These are phyloP conservation scores for Fallopia convolvulus DNA, from an alignment of 148 eudicot species.

Conservation along the genomic window DNA sequence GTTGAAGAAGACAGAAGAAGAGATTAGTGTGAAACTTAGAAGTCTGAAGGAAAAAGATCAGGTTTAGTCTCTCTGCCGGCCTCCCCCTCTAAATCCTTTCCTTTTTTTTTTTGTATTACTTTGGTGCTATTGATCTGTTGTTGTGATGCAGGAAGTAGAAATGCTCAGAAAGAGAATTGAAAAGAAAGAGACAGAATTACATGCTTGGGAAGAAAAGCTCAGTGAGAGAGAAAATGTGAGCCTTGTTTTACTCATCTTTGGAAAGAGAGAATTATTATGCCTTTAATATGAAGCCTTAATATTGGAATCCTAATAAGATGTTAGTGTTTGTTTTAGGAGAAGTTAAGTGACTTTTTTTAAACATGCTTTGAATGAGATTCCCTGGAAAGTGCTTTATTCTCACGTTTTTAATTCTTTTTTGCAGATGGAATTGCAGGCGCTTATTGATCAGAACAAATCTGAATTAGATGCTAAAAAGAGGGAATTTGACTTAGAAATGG, in stretches of 20 bases:
- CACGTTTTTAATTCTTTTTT: conserved; percentile 25
- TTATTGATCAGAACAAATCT: conserved; percentile 66
- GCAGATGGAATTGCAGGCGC: conserved; percentile 81
- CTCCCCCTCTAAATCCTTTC: neutral
- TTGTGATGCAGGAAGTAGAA: conserved; percentile 54
- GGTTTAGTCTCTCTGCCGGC: conserved; percentile 13
- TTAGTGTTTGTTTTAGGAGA: conserved; percentile 66
- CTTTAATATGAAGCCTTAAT: neutral
- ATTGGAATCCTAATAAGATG: neutral
- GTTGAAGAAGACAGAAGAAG: conserved; percentile 75
- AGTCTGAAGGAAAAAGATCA: conserved; percentile 59
- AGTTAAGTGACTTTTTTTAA: conserved; percentile 35
- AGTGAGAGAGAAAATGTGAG: conserved; percentile 59
- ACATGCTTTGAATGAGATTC: conserved; percentile 39
- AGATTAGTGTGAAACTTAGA: conserved; percentile 43
- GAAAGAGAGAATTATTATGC: neutral
- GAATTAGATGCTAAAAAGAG: conserved; percentile 47
- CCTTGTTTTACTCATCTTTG: neutral
- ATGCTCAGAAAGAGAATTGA: conserved; percentile 40
- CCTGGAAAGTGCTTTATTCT: conserved; percentile 24
- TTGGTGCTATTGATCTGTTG: conserved; percentile 2
- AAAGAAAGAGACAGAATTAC: conserved; percentile 58
- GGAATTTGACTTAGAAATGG: conserved; percentile 19
- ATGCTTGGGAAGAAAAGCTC: conserved; percentile 55
- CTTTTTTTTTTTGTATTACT: neutral